Evolutionary conservation across 2,329 filamentous ascomycete genomes (phyloP).

Genomic region (Hymenoscyphus linearis): DNA sequence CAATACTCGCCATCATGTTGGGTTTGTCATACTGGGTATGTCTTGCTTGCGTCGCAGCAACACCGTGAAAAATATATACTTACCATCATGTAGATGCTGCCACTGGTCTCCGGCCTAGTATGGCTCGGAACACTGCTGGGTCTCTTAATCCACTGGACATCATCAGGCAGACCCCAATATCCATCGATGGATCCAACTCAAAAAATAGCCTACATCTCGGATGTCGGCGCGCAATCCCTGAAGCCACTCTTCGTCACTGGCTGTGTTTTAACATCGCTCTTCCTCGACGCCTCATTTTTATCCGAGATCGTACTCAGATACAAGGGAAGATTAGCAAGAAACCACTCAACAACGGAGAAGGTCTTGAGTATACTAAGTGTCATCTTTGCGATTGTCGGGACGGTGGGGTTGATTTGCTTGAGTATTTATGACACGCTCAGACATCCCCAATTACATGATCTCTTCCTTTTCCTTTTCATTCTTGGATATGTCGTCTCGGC

Average conservation of each 20-base stretch:
- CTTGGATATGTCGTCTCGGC: constrained; percentile 79
- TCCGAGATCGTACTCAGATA: constrained; percentile 84
- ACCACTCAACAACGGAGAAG: constrained; percentile 59
- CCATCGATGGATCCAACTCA: constrained; percentile 53
- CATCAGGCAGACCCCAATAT: constrained; percentile 51
- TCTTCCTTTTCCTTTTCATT: constrained; percentile 80
- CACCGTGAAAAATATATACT: not conserved
- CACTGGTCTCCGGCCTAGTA: constrained; percentile 59
- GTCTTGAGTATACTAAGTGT: constrained; percentile 57
- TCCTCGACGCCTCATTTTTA: constrained; percentile 75
- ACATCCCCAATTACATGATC: constrained; percentile 63
- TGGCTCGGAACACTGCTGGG: constrained; percentile 29
- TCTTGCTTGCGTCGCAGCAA: constrained; percentile 14
- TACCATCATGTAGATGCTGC: constrained; percentile 47
- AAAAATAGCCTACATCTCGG: constrained; percentile 66
- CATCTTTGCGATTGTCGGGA: constrained; percentile 66
- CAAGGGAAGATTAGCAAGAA: constrained; percentile 69
- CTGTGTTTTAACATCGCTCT: constrained; percentile 65
- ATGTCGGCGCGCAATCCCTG: constrained; percentile 55
- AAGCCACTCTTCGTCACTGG: constrained; percentile 77
- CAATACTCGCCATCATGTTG: constrained; percentile 26
- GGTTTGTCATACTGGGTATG: constrained; percentile 40
- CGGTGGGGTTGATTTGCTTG: constrained; percentile 73
- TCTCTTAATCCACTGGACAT: constrained; percentile 48
- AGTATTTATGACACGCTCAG: constrained; percentile 78